phyloP scores from a whole-genome alignment of 1,284 basidiomycete species.

The Veloboletus limbatus region DNA sequence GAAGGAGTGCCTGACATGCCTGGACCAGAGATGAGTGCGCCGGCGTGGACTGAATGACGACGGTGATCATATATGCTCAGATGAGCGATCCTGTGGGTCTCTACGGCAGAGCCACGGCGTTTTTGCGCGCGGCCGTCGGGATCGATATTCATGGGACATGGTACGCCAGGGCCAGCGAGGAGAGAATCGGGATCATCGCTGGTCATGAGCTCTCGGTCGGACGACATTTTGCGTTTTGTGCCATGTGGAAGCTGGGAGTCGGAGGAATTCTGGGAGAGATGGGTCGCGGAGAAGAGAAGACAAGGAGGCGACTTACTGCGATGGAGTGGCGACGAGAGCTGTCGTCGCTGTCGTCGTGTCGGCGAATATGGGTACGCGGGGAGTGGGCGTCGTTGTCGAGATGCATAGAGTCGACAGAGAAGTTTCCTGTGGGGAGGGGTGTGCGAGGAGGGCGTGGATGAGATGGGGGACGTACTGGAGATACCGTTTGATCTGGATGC shows the following conservation, averaged over 20 bases:
- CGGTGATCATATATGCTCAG: constrained; percentile 69
- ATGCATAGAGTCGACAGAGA: constrained; percentile 41
- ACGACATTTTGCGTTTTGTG: constrained; percentile 77
- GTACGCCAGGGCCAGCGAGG: constrained; percentile 64
- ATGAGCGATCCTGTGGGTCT: constrained; percentile 67
- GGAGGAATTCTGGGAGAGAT: constrained; percentile 29
- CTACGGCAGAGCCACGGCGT: constrained; percentile 74
- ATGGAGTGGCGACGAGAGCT: constrained; percentile 66
- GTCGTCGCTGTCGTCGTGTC: constrained; percentile 54
- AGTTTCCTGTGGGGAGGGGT: constrained; percentile 28
- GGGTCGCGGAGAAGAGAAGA: background rate
- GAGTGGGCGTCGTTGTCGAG: constrained; percentile 40
- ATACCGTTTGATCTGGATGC: constrained; percentile 21
- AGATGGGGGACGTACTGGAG: constrained; percentile 22
- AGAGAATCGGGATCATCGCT: constrained; percentile 64
- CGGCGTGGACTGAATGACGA: constrained; percentile 69
- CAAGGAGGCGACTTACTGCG: constrained; percentile 41
- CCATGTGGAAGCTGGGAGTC: constrained; percentile 51
- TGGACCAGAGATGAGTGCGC: constrained; percentile 38
- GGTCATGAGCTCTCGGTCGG: constrained; percentile 53
- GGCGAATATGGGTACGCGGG: constrained; percentile 28
- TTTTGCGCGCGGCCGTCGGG: constrained; percentile 69
- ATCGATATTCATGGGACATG: constrained; percentile 53
- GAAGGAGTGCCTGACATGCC: constrained; percentile 24
- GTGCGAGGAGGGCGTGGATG: constrained; percentile 1